Base-by-base conservation (phyloP, 345 rosid genomes). In the Populus alba region DNA sequence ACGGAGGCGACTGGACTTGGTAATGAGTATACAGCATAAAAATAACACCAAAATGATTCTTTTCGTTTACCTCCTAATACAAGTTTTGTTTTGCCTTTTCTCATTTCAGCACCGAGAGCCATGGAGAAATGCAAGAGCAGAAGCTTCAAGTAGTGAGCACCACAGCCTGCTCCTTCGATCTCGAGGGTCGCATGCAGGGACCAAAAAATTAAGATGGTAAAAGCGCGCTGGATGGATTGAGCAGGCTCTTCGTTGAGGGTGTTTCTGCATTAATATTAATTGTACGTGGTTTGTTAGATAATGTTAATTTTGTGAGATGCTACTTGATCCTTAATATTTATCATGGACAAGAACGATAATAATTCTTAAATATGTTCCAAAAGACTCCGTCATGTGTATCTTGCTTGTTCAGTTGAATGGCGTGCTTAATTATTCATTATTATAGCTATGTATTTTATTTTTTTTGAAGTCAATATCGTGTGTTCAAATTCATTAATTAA, bases 1-100 rank as follows among this genome's bases (percentile, higher is more conserved):
- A 83, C 89, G 5, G 97, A 92, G 74, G 95, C 97, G 1, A 84
- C 87, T 82, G 92, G 95, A 69, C 94, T 91, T 45, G 96, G 96
- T 92, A n/a, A 22, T n/a, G 5, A 53, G 15, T 15, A 10, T 1
- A 22, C 11, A 41, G 45, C 13, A 41, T 41, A 2, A 41, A 41
- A 41, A 41, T 41, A 41, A 41, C 45, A 41, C 45, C 45, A 41
- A 41, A 41, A 35, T 13, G 53, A 16, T 23, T 41, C 25, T 59
- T n/a, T 29, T n/a, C 6, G 29, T 9, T 59, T 23, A 25, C 29
- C 11, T 59, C 63, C 63, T 25, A 59, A 59, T 4, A 25, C 63
- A 3, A 59, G n/a, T n/a, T n/a, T 1, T n/a, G 29, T 23, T 3
- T 23, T 59, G 25, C 63, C 63, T 69, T 7, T 12, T 11, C 45